Percentiles rank a stretch among this genome's conserved stretches.
Evolutionary conservation across 345 rosid genomes (phyloP).

Genomic region (Eutrema heterophyllum): DNA sequence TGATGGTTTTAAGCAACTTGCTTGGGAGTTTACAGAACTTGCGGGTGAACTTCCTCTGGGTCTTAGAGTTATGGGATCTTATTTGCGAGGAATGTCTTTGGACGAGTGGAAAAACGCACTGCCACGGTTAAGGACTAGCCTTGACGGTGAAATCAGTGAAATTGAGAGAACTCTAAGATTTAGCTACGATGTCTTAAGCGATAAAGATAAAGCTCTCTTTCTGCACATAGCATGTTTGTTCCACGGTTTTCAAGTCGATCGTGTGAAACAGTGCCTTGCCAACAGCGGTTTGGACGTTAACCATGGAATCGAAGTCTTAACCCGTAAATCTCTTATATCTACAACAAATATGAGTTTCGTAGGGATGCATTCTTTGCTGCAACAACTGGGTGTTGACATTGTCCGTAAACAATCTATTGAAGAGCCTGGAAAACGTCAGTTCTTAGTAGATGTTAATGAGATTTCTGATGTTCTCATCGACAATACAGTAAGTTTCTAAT

Average conservation of each 20-base stretch:
- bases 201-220: slow-evolving; percentile 16
- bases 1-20: not conserved
- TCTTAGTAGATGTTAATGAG: too few species aligned
- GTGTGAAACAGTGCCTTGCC: too few species aligned
- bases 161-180: slow-evolving; percentile 3
- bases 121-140: not conserved
- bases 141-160: not conserved
- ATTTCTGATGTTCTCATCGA: too few species aligned
- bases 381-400: too few species aligned
- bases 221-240: slow-evolving; percentile 28
- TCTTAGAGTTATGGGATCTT: slow-evolving; percentile 26
- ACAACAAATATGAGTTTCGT: fast-evolving
- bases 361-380: too few species aligned
- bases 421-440: too few species aligned
- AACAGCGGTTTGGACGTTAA: too few species aligned
- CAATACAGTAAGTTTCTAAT: too few species aligned
- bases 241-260: too few species aligned
- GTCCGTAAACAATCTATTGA: too few species aligned
- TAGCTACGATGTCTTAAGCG: slow-evolving; percentile 23
- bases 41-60: slow-evolving; percentile 30
- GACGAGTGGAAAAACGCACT: slow-evolving; percentile 12
- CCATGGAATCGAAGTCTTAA: too few species aligned
- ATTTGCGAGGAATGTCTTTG: not conserved
- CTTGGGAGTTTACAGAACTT: not conserved
- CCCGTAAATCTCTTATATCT: too few species aligned